These are phyloP conservation scores for Aspergillus nidulans DNA, from an alignment of 495 filamentous ascomycete genomes.

Conservation along the genomic window DNA sequence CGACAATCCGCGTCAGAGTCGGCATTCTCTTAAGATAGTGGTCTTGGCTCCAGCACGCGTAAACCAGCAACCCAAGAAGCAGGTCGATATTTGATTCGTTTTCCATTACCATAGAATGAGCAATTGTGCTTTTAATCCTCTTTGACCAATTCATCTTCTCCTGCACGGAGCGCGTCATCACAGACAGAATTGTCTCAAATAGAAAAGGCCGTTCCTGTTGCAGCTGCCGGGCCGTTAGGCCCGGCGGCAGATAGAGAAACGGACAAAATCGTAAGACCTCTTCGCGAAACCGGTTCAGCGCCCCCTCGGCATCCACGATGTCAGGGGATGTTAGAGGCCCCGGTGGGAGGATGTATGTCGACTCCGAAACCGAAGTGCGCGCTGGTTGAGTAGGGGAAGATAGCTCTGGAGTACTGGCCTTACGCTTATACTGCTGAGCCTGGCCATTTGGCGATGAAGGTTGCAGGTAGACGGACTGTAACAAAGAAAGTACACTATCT, in stretches of 20 bases:
- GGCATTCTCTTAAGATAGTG: constrained; percentile 12
- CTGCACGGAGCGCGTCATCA: constrained; percentile 23
- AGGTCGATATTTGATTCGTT: constrained; percentile 42
- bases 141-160: constrained; percentile 28
- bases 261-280: constrained; percentile 34
- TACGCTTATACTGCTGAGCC: too few species aligned
- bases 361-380: too few species aligned
- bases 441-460: too few species aligned
- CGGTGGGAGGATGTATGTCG: too few species aligned
- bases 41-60: constrained; percentile 32
- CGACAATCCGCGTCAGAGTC: constrained; percentile 35
- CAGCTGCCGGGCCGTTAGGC: constrained; percentile 26
- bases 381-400: too few species aligned
- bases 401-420: too few species aligned
- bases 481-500: constrained; percentile 26
- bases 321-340: too few species aligned
- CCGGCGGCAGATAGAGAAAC: constrained; percentile 33
- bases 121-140: constrained; percentile 31
- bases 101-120: constrained; percentile 40
- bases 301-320: constrained; percentile 18
- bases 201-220: constrained; percentile 39
- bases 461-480: constrained; percentile 12
- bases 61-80: constrained; percentile 42
- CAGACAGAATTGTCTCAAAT: constrained; percentile 40
- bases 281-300: constrained; percentile 29